phyloP scores from a whole-genome alignment of 2,329 filamentous ascomycete genomes.

The Rhexocercosporidium sp. region DNA sequence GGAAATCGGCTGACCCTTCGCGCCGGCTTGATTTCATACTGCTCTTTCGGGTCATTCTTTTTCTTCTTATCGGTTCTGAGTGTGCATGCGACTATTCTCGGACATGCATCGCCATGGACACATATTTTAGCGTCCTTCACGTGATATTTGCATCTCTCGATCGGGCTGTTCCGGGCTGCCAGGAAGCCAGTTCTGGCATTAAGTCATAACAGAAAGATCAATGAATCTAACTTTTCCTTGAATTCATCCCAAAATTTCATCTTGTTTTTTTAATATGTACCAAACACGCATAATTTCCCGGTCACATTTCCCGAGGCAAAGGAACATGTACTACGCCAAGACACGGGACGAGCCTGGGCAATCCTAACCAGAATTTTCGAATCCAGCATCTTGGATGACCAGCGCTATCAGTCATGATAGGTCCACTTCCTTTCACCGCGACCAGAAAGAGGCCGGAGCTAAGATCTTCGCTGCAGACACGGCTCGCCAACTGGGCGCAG shows the following conservation, averaged over 20 bases:
- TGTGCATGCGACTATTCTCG: no score
- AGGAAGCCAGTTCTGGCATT: no score
- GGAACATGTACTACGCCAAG: not conserved
- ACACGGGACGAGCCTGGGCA: not conserved
- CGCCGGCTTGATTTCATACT: not conserved
- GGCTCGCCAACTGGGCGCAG: not conserved
- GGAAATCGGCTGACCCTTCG: not conserved
- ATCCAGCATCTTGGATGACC: not conserved
- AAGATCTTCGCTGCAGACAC: not conserved
- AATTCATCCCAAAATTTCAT: no score
- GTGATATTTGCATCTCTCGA: no score
- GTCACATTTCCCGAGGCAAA: not conserved
- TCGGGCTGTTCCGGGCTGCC: no score
- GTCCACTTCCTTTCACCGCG: not conserved
- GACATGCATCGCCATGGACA: no score
- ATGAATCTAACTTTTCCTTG: no score
- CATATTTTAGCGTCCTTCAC: no score
- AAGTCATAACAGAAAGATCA: no score
- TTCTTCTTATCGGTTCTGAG: no score
- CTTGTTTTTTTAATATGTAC: no score
- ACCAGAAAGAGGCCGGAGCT: not conserved
- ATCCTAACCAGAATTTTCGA: conserved; percentile 1
- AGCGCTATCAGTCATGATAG: not conserved
- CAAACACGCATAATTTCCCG: not conserved
- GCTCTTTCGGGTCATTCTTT: no score